Percentiles rank a stretch among this genome's conserved stretches.
These are phyloP conservation scores for Claviceps paspali DNA, from an alignment of 2,329 filamentous ascomycete species.

Conservation along the genomic window DNA sequence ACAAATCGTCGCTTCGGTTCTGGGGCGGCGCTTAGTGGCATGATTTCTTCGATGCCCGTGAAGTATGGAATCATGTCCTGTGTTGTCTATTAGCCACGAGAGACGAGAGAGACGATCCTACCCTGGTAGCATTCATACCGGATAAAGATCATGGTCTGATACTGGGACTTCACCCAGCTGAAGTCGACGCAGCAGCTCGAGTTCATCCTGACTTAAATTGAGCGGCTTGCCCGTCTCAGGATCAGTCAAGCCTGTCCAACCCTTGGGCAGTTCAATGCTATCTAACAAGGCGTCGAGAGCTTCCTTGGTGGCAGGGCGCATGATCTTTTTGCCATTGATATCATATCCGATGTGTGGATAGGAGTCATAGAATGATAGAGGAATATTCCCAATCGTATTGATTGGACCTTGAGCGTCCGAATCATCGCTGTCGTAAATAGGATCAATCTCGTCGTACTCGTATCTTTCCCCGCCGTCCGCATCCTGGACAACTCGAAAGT, in stretches of 20 bases:
- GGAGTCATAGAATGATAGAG: conserved; percentile 86
- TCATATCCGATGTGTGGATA: conserved; percentile 98
- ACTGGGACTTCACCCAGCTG: conserved; percentile 79
- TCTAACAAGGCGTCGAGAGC: conserved; percentile 87
- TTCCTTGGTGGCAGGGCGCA: conserved; percentile 86
- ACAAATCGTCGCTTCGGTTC: conserved; percentile 93
- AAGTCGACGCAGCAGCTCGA: conserved; percentile 76
- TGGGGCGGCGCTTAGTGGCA: conserved; percentile 87
- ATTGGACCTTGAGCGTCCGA: conserved; percentile 62
- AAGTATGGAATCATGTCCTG: conserved; percentile 87
- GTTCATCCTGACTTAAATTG: conserved; percentile 71
- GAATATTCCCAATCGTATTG: conserved; percentile 94
- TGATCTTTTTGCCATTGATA: conserved; percentile 96
- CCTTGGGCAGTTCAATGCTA: conserved; percentile 91
- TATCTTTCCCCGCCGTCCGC: conserved; percentile 86
- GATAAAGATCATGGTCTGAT: conserved; percentile 86
- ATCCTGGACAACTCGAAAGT: conserved; percentile 47
- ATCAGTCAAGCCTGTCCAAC: conserved; percentile 93
- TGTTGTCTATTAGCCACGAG: conserved; percentile 1
- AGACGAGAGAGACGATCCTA: too few species aligned
- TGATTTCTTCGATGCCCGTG: conserved; percentile 74
- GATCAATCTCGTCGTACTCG: conserved; percentile 85
- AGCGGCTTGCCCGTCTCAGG: conserved; percentile 86
- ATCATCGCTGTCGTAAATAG: conserved; percentile 92
- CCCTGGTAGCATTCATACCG: conserved; percentile 41